Evolutionary conservation across 2,329 filamentous ascomycete species (phyloP).

Genomic region (Curvularia lunata): DNA sequence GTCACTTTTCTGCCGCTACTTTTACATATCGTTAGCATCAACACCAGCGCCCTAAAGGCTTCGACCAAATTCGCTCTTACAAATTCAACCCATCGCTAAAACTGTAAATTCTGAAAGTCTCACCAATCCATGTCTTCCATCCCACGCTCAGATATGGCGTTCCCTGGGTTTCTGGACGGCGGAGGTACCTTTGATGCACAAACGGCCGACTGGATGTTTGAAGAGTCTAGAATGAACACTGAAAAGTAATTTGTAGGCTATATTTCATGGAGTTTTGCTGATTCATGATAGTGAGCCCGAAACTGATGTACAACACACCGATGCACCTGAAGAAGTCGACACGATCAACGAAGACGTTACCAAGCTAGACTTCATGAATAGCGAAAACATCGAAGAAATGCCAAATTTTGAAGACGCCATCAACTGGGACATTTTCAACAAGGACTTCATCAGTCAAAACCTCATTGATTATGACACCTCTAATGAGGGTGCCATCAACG

Average conservation of each 20-base stretch:
- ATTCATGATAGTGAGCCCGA: background rate
- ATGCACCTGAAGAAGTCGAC: background rate
- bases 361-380: background rate
- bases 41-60: background rate
- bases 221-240: background rate
- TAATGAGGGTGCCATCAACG: no score
- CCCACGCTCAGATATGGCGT: background rate
- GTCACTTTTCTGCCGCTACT: background rate
- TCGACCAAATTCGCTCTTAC: background rate
- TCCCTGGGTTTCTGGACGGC: background rate
- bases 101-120: background rate
- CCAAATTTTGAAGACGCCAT: no score
- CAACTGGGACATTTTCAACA: no score
- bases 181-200: background rate
- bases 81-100: background rate
- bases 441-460: no score
- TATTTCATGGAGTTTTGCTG: background rate
- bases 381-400: no score
- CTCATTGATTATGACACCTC: no score
- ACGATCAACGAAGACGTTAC: background rate
- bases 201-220: background rate
- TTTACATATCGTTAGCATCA: background rate
- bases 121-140: background rate
- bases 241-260: background rate
- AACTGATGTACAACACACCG: background rate